phyloP scores from a whole-genome alignment of 139 green algal species.

The Coelastrella sp. region DNA sequence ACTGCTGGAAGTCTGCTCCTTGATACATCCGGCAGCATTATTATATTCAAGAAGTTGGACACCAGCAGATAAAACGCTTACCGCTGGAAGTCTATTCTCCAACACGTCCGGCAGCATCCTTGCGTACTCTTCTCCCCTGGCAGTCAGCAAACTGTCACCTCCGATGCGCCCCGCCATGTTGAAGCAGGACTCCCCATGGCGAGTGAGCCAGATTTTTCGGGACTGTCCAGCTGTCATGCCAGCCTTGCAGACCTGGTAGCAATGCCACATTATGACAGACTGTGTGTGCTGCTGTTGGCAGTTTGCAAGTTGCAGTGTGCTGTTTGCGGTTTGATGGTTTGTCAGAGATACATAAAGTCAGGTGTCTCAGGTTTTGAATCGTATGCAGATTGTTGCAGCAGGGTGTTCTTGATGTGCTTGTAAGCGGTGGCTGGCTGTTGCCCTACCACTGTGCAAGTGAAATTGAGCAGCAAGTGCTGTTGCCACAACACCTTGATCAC shows the following conservation, averaged over 20 bases:
- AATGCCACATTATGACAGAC: too few relatives aligned
- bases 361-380: too few relatives aligned
- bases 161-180: constrained; percentile 82
- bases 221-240: constrained; percentile 73
- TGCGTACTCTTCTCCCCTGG: constrained; percentile 81
- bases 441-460: neutral
- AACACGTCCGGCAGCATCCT: constrained; percentile 78
- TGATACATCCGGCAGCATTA: constrained; percentile 80
- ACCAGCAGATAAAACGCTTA: neutral
- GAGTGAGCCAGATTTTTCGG: constrained; percentile 92
- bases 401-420: too few relatives aligned
- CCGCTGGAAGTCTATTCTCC: constrained; percentile 65
- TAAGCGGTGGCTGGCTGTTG: too few relatives aligned
- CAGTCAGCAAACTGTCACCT: constrained; percentile 76
- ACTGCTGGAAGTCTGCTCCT: constrained; percentile 66
- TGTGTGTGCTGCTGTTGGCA: too few relatives aligned
- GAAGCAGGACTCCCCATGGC: constrained; percentile 88
- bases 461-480: too few relatives aligned
- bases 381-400: too few relatives aligned
- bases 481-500: too few relatives aligned
- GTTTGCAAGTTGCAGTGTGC: too few relatives aligned
- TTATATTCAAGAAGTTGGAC: too few relatives aligned
- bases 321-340: too few relatives aligned
- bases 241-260: constrained; percentile 80
- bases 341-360: too few relatives aligned